Base-by-base conservation (phyloP, 129 eudicot genomes). In the Arctium lappa region DNA sequence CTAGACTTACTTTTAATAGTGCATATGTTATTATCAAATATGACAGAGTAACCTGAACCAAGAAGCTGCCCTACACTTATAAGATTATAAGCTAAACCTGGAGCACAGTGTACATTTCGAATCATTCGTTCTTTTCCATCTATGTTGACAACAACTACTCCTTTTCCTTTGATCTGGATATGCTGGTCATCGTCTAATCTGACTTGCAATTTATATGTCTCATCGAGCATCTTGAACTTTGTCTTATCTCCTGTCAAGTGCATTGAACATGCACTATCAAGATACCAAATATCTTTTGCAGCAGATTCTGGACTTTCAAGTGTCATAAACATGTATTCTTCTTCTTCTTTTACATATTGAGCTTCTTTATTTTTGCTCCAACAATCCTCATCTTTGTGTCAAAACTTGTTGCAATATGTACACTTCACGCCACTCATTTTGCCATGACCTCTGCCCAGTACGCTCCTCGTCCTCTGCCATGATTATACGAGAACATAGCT, bases 141-240 rank as follows among this genome's bases (percentile, higher is more conserved):
- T 5, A 73, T 6, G 6, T 22, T 18, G 13, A 76, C n/a, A 6
- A 32, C 69, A 5, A 18, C 34, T 29, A 11, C 62, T 2, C 69
- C 27, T 50, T 50, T 76, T 6, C 80, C 80, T 77, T 77, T 30
- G 56, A 77, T 5, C 30, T 77, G 29, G 11, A 77, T 22, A 30
- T 76, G 38, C 37, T 31, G 2, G 8, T 76, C 38, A 33, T 76
- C 80, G 6, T 71, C 80, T 27, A 76, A 40, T 4, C 38, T 34
- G 0, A 76, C 80, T 53, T 13, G 42, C 6, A 18, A 48, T 10
- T 30, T 76, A 0, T 27, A 10, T 13, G 10, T 12, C 29, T 50
- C 80, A 31, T 50, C 70, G 12, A 76, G 38, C 5, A 1, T 11
- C 16, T 6, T 36, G 77, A 73, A 5, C 70, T 30, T 48, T 29